Evolutionary conservation across 192 early-diverging fungal species (phyloP).

Genomic region (Physocladia obscura): DNA sequence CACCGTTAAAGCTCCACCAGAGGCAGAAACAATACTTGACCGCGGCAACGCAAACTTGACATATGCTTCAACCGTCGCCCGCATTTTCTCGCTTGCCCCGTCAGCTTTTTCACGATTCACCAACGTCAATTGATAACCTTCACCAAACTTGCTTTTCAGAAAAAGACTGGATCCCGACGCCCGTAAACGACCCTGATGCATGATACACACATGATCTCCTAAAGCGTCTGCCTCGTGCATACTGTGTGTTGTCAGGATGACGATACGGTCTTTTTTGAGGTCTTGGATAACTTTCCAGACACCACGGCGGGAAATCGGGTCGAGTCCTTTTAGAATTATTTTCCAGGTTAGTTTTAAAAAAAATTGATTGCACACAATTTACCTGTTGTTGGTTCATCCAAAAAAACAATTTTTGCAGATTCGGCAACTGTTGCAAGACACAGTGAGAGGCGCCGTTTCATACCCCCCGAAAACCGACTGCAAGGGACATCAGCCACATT

Average conservation of each 20-base stretch:
- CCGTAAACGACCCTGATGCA: slow-evolving; percentile 65
- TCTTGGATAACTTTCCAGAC: slow-evolving; percentile 61
- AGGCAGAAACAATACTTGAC: slow-evolving; percentile 30
- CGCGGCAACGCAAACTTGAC: slow-evolving; percentile 32
- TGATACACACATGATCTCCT: slow-evolving; percentile 54
- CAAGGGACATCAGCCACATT: slow-evolving; percentile 51
- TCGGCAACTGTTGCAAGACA: slow-evolving; percentile 61
- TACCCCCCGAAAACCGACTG: slow-evolving; percentile 49
- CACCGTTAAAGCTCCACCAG: slow-evolving; percentile 31
- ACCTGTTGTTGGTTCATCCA: slow-evolving; percentile 61
- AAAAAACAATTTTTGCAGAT: slow-evolving; percentile 59
- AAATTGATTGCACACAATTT: neutral
- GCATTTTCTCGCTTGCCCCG: neutral
- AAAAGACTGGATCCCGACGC: slow-evolving; percentile 65
- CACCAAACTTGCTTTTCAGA: slow-evolving; percentile 70
- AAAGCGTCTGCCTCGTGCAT: slow-evolving; percentile 72
- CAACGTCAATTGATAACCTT: slow-evolving; percentile 58
- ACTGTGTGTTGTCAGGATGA: slow-evolving; percentile 58
- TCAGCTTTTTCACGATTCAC: slow-evolving; percentile 1
- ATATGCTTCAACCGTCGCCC: slow-evolving; percentile 12
- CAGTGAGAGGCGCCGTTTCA: slow-evolving; percentile 65
- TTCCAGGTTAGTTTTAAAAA: neutral
- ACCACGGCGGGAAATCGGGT: slow-evolving; percentile 63
- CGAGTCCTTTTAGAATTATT: slow-evolving; percentile 56
- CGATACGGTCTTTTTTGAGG: slow-evolving; percentile 58